Conservation (phyloP, 257 asterid species). For the Solanum lignicaule region DNA sequence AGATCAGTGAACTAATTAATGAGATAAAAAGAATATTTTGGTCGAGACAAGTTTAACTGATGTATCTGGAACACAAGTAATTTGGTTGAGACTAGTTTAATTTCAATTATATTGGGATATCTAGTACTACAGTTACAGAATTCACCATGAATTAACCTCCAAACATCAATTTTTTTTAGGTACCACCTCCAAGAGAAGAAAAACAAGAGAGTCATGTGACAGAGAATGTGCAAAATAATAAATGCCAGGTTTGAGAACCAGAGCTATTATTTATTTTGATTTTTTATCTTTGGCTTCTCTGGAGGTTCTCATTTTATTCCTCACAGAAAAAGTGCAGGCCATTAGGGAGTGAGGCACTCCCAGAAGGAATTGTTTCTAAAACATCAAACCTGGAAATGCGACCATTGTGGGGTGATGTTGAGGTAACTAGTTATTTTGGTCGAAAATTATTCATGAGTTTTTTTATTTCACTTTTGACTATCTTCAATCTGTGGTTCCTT, state of each 20-base stretch:
- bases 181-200: constrained; percentile 1
- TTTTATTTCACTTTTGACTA: not conserved
- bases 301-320: not conserved
- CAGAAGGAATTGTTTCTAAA: constrained; percentile 55
- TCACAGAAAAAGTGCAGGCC: constrained; percentile 60
- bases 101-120: not conserved
- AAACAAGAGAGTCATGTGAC: not conserved
- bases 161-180: constrained; percentile 14
- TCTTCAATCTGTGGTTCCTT: not conserved
- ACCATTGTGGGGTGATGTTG: constrained; percentile 47
- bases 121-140: not conserved
- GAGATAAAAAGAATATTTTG: not conserved
- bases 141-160: not conserved
- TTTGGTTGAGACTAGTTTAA: not conserved
- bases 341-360: constrained; percentile 59
- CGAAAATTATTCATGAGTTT: not conserved
- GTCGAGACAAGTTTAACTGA: not conserved
- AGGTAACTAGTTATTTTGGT: not conserved
- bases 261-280: not conserved
- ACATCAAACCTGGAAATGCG: constrained; percentile 66
- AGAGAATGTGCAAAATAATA: constrained; percentile 9
- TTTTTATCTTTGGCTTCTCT: not conserved
- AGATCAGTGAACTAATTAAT: not conserved
- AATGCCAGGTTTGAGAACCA: constrained; percentile 49
- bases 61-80: not conserved